Evolutionary conservation across 2,329 filamentous ascomycete species (phyloP).

Genomic region (Botrytis fabae): DNA sequence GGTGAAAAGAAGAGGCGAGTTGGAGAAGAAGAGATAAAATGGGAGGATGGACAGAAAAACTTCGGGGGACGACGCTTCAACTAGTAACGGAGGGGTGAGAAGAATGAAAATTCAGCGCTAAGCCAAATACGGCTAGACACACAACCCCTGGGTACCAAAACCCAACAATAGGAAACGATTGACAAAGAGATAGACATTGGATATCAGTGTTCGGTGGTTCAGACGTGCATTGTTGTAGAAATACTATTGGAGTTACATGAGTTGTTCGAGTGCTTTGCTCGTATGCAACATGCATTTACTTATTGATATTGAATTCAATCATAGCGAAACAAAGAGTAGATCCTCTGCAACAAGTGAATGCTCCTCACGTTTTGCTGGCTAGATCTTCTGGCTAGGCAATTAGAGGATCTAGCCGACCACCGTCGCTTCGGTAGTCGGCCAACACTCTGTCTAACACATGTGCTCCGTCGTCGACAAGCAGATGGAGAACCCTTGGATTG

Average conservation of each 20-base stretch:
- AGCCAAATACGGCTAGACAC: not conserved
- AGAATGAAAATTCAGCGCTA: conserved; percentile 15
- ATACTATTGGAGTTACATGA: not conserved
- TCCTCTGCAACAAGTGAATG: not conserved
- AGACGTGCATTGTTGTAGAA: not conserved
- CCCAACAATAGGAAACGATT: conserved; percentile 14
- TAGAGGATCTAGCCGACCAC: conserved; percentile 1
- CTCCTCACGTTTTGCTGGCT: not conserved
- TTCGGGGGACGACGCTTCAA: conserved; percentile 12
- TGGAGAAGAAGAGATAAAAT: not conserved
- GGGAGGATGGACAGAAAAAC: conserved; percentile 7
- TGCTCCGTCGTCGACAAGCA: not conserved
- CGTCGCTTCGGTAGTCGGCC: not conserved
- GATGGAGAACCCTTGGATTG: not conserved
- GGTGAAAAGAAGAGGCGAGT: not conserved
- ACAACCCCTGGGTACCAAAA: not conserved
- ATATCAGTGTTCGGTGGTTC: not conserved
- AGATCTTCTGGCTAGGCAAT: not conserved
- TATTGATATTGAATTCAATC: not conserved
- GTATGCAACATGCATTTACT: not conserved
- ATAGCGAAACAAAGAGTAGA: not conserved
- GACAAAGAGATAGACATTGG: not conserved
- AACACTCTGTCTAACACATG: not conserved
- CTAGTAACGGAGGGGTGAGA: conserved; percentile 16
- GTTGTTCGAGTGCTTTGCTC: not conserved